Conservation (phyloP, 2,329 filamentous ascomycete genomes). For the Diaporthe capsici region DNA sequence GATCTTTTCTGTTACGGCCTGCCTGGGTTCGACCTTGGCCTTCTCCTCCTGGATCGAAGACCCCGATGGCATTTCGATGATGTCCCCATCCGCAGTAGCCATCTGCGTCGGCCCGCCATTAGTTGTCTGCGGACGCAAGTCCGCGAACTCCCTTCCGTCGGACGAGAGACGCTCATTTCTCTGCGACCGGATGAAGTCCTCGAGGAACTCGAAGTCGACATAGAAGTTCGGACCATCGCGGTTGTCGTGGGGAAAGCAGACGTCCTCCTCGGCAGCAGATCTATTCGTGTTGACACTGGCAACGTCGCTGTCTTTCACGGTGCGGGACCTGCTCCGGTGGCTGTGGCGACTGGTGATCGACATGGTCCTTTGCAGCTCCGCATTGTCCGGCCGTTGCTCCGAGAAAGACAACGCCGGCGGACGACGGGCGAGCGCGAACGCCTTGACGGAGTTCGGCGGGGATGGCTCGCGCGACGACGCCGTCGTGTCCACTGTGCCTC, state of each 20-base stretch:
- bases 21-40: conserved; percentile 48
- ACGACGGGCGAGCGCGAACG: conserved; percentile 91
- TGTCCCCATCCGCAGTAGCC: conserved; percentile 69
- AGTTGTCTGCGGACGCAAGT: conserved; percentile 64
- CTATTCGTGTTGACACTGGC: conserved; percentile 75
- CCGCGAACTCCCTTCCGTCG: conserved; percentile 69
- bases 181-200: conserved; percentile 83
- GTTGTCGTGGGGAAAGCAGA: conserved; percentile 87
- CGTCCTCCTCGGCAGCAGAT: conserved; percentile 82
- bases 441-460: conserved; percentile 96
- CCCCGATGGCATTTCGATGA: conserved; percentile 66
- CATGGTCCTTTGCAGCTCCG: conserved; percentile 77
- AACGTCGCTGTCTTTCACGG: conserved; percentile 70
- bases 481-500: conserved; percentile 69
- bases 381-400: conserved; percentile 56
- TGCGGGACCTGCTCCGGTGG: conserved; percentile 69
- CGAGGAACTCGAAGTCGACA: conserved; percentile 93
- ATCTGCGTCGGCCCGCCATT: conserved; percentile 51
- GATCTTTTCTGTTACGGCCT: conserved; percentile 53
- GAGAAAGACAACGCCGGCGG: conserved; percentile 78
- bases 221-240: conserved; percentile 79
- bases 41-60: conserved; percentile 66
- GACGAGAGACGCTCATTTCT: conserved; percentile 51
- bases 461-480: conserved; percentile 78
- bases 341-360: conserved; percentile 78